Evolutionary conservation across 2,329 filamentous ascomycete species (phyloP), one percentile per base, ranked within the genome.

Genomic region (Talaromyces sp.): DNA sequence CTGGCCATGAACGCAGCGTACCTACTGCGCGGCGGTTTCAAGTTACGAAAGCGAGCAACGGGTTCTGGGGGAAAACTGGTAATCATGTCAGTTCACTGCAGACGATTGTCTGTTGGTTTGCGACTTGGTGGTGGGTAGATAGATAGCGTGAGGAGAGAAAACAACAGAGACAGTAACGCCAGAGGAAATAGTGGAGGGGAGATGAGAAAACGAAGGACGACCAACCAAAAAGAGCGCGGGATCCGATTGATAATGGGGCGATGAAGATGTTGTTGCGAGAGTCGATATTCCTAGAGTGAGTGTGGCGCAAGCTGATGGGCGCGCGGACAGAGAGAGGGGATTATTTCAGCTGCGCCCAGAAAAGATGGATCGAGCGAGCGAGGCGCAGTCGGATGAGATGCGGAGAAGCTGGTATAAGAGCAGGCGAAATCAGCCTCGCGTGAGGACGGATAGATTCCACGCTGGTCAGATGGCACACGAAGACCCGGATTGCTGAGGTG

Each of bases 241-340:
- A 23, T 27, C 28, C 9, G 47, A 60, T 27, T 1, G 56, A 58
- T 28, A 51, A 51, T 34, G 36, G 30, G 44, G 44, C 30, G 36
- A 56, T 53, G 52, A 30, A 23, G 51, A 53, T 53, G 50, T 12
- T 31, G 50, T 30, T 53, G 73, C 73, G 70, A 72, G 52, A 47
- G 56, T 59, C 73, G 71, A 59, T 71, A 72, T 68, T 73, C 72
- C 71, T 72, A 68, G 68, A 71, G 68, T 69, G 69, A 76, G 73
- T 77, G 76, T 78, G 75, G 76, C 76, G 76, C 75, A 78, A 78
- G 75, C 75, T 78, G 75, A 77, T 56, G 51, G 57, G 51, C 61
- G 56, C 56, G 69, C 68, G 70, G 68, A 23, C 8, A 31, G 14
- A 23, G 68, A 68, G 70, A 68, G 44, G 44, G 44, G 44, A 47